Base-by-base conservation (phyloP, 179 eudicot genomes). In the Camellia oleifera region DNA sequence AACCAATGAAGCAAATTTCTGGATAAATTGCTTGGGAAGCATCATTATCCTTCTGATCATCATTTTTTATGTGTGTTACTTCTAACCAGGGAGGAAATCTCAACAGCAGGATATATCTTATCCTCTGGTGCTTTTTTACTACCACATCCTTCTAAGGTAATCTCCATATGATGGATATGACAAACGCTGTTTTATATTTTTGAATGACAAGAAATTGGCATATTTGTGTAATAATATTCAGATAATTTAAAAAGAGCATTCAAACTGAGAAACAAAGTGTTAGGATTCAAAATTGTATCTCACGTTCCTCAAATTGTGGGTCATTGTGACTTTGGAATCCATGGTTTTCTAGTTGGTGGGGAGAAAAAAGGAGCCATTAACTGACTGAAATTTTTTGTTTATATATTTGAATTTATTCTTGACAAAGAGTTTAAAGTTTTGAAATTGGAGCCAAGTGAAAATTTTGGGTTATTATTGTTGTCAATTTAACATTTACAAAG, bases 81-180 rank as follows among this genome's bases (percentile, higher is more conserved):
- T 70, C 74, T 79, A 50, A 81, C 48, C 87, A 84, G 90, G 75
- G 82, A 67, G 82, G 89, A 85, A 65, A 58, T 62, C 58, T 56
- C 81, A 60, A 72, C 63, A 48, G 56, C 79, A 62, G 75, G 78
- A 52, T 79, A 85, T 74, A 56, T 81, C 77, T 81, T 94, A 20
- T 83, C 84, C 42, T 92, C 97, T 5, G 97, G 93, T 83, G 93
- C 89, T 87, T 92, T 89, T 62, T 78, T 88, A 64, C 81, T 90
- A 84, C 83, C 86, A 18, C 85, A 85, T 84, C 88, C 93, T 52
- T 79, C 85, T 76, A 84, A 90, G 91, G 93, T 90, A 88, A 32
- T 64, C 52, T 60, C 6, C 5, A 13, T 9, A 26, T 78, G 15
- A 10, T 45, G 23, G 11, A 11, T 74, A 44, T 80, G 15, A 77